Base-by-base conservation (phyloP, 176 grass and related monocot species). In the Juncus effusus region DNA sequence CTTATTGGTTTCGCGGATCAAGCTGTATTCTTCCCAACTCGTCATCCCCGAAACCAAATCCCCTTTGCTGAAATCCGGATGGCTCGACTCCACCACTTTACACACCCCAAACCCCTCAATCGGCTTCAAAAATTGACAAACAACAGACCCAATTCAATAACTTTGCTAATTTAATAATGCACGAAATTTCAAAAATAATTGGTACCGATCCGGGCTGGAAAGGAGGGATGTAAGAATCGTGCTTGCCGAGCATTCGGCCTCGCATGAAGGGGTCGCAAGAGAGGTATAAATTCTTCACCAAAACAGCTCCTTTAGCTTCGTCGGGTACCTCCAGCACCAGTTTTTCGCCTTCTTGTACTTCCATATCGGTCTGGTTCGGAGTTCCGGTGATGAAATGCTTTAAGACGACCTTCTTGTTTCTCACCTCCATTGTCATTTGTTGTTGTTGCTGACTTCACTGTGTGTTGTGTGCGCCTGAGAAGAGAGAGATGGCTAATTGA, bases 261-360 rank as follows among this genome's bases (percentile, higher is more conserved):
- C 82, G 77, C 84, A 91, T 91, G 84, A 85, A 91, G 16, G 91
- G 91, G 76, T 90, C 87, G 81, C 91, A 90, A 53, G 91, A 90
- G 73, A 91, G 87, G 76, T 91, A 88, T 9, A 96, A 77, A 54
- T 96, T 96, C 78, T 79, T 96, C 44, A 91, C 58, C 40, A 90
- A 59, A 13, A 90, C 62, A 3, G 74, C 79, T 39, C 80, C 69
- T 28, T 79, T 66, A 19, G 55, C 52, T 42, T 63, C 84, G 41
- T 75, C 78, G 41, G 81, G 86, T 35, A 90, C 62, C 62, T 67
- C 63, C 51, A 85, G 78, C 47, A 16, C 15, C 49, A 78, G 19
- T 36, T 14, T 64, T 36, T 69, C 81, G 11, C 69, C 81, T 67
- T 80, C 84, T 64, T 79, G 77, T 41, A 91, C 70, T 78, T 78